phyloP scores from a whole-genome alignment of 306 rosid species.

The Corylus americana region DNA sequence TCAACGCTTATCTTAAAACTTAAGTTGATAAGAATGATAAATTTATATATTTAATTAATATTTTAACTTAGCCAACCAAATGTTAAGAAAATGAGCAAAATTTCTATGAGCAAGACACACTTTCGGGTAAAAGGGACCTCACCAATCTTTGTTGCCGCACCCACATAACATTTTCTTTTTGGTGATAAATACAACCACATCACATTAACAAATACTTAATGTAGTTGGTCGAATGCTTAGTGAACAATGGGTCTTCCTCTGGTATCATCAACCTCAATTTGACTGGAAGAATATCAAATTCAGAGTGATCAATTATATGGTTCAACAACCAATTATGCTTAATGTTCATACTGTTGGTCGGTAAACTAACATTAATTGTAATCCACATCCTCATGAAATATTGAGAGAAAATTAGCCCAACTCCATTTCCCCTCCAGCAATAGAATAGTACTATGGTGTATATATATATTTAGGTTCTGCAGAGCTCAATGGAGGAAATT shows the following conservation, averaged over 20 bases:
- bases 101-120: not conserved
- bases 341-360: conserved; percentile 40
- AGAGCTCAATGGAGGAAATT: not conserved
- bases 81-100: not conserved
- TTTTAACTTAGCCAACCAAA: not conserved
- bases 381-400: conserved; percentile 14
- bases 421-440: not conserved
- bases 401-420: not conserved
- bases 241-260: too few species aligned
- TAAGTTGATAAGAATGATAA: too few species aligned
- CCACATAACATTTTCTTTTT: not conserved
- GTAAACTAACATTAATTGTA: conserved; percentile 36
- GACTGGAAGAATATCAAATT: not conserved
- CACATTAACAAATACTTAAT: not conserved
- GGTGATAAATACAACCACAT: not conserved
- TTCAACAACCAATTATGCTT: conserved; percentile 46
- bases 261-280: too few species aligned
- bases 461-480: not conserved
- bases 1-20: too few species aligned
- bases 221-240: not conserved
- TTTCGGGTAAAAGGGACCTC: not conserved
- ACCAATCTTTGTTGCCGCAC: not conserved
- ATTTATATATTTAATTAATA: too few species aligned
- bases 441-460: not conserved
- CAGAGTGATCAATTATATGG: conserved; percentile 5